Evolutionary conservation across 2,329 filamentous ascomycete genomes (phyloP).

Genomic region (Fusarium sp.): DNA sequence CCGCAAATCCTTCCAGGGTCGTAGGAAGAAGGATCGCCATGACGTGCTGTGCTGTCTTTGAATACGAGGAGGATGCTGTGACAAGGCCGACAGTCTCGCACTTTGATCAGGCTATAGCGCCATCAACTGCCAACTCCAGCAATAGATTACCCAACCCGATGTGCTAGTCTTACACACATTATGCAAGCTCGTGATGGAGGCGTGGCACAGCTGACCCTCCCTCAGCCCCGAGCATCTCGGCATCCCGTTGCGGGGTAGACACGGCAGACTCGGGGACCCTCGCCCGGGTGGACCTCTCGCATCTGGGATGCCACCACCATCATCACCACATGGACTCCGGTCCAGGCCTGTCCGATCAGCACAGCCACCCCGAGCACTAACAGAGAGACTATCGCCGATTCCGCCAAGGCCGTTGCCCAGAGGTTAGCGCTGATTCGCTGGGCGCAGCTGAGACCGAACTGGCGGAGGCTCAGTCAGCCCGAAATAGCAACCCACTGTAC

Average conservation of each 20-base stretch:
- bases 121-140: neutral
- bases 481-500: slow-evolving; percentile 23
- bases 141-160: neutral
- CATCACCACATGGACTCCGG: slow-evolving; percentile 3
- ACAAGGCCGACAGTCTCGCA: neutral
- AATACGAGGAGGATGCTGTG: slow-evolving; percentile 24
- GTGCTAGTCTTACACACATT: neutral
- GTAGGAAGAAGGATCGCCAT: neutral
- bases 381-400: neutral
- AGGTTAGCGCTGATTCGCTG: slow-evolving; percentile 20
- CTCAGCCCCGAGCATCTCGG: slow-evolving; percentile 16
- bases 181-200: neutral
- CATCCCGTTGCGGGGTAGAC: slow-evolving; percentile 17
- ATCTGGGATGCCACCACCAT: slow-evolving; percentile 1
- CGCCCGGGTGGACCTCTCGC: neutral
- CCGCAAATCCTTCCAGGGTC: neutral
- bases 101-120: neutral
- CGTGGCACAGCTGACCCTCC: slow-evolving; percentile 29
- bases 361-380: slow-evolving; percentile 12
- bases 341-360: slow-evolving; percentile 8
- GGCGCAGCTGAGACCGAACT: slow-evolving; percentile 1
- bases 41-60: neutral
- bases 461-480: slow-evolving; percentile 8
- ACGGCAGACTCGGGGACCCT: neutral
- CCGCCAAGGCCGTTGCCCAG: slow-evolving; percentile 2